Conservation (phyloP, 2,329 filamentous ascomycete species). For the Seiridium cupressi region DNA sequence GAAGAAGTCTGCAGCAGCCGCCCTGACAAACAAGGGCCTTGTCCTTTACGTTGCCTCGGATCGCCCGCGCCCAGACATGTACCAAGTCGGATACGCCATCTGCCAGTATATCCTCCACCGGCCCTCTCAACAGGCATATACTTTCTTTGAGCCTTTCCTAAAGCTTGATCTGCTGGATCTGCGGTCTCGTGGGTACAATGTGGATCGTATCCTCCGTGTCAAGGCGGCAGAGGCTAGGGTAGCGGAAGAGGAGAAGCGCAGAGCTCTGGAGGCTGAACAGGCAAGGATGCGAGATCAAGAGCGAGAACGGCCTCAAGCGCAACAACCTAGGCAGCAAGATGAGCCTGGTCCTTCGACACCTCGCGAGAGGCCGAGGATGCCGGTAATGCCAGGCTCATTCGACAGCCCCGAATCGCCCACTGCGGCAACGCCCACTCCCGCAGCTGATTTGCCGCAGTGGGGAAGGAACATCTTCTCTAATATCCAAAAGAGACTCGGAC, state of each 20-base stretch:
- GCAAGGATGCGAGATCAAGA: conserved; percentile 60
- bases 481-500: conserved; percentile 65
- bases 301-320: conserved; percentile 50
- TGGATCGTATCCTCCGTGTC: conserved; percentile 85
- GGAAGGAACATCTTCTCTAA: conserved; percentile 62
- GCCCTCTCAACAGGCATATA: conserved; percentile 83
- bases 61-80: conserved; percentile 68
- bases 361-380: conserved; percentile 38
- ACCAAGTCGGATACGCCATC: conserved; percentile 87
- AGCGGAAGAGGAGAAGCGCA: conserved; percentile 77
- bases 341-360: conserved; percentile 34
- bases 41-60: conserved; percentile 74
- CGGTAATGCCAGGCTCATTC: conserved; percentile 74
- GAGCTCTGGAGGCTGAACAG: conserved; percentile 71
- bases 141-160: conserved; percentile 88
- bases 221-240: conserved; percentile 87
- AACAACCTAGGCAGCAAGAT: conserved; percentile 34
- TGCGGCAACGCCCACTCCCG: conserved; percentile 10
- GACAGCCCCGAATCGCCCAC: conserved; percentile 23
- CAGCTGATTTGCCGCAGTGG: not conserved
- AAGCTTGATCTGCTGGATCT: conserved; percentile 81
- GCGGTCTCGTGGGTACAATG: conserved; percentile 89
- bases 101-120: conserved; percentile 77
- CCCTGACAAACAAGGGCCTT: conserved; percentile 44
- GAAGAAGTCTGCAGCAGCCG: conserved; percentile 69